Conservation (phyloP, 495 filamentous ascomycete genomes). For the Xylaria longipes region DNA sequence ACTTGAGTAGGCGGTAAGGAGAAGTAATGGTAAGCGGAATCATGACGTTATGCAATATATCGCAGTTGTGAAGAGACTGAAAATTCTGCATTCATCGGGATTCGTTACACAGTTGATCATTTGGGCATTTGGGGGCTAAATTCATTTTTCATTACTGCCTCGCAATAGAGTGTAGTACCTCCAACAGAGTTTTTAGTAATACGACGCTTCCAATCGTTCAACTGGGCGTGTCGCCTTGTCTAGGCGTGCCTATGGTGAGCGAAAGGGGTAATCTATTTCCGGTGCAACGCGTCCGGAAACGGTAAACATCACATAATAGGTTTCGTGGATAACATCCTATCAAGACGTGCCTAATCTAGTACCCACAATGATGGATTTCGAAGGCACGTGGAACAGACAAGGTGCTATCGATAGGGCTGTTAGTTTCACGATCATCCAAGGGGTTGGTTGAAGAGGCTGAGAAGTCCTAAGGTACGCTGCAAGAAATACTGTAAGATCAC, state of each 20-base stretch:
- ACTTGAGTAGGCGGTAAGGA: not conserved
- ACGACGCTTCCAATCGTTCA: not conserved
- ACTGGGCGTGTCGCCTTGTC: not conserved
- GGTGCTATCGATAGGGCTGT: conserved; percentile 17
- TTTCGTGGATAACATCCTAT: not conserved
- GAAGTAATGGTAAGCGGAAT: not conserved
- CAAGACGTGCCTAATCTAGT: not conserved
- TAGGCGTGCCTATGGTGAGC: not conserved
- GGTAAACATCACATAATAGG: not conserved
- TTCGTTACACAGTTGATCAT: not conserved
- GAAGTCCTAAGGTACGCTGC: not conserved
- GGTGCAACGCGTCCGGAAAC: conserved; percentile 1
- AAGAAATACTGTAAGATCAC: not conserved
- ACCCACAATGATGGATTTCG: not conserved
- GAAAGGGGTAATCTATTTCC: not conserved
- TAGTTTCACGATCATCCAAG: not conserved
- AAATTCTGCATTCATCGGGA: not conserved
- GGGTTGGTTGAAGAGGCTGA: conserved; percentile 2
- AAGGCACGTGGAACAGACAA: not conserved
- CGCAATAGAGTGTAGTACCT: not conserved
- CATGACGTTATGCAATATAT: conserved; percentile 10
- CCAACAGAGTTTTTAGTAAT: not conserved
- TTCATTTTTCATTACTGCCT: not conserved
- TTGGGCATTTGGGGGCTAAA: conserved; percentile 20
- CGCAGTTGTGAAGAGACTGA: not conserved